Evolutionary conservation across 768 basidiomycete species (phyloP).

Genomic region (Boletus eberwhitei): DNA sequence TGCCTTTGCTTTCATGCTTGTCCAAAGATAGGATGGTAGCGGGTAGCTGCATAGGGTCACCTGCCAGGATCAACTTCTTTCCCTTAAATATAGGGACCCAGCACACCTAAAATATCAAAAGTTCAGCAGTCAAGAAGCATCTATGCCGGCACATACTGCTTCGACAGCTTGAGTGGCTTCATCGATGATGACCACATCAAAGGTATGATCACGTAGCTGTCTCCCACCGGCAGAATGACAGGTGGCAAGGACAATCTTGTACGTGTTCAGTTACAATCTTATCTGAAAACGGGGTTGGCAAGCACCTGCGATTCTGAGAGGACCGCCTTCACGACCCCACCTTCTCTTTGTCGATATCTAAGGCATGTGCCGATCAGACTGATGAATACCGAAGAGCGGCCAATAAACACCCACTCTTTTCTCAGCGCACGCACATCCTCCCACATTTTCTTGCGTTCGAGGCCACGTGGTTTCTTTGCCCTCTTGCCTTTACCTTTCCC

Average conservation of each 20-base stretch:
- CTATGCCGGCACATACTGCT: slow-evolving; percentile 53
- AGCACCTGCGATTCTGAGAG: slow-evolving; percentile 72
- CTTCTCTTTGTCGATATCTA: slow-evolving; percentile 88
- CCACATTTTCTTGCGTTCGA: slow-evolving; percentile 82
- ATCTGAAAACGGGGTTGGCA: neutral
- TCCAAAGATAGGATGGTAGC: slow-evolving; percentile 82
- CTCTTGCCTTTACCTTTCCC: slow-evolving; percentile 75
- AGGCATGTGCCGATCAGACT: neutral
- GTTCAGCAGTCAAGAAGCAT: neutral
- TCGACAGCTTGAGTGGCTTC: slow-evolving; percentile 98
- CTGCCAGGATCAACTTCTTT: slow-evolving; percentile 85
- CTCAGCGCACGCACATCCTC: slow-evolving; percentile 80
- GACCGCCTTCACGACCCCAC: slow-evolving; percentile 77
- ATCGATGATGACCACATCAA: slow-evolving; percentile 95
- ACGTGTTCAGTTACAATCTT: neutral
- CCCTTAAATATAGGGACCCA: slow-evolving; percentile 96
- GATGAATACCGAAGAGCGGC: neutral
- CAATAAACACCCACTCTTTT: slow-evolving; percentile 66
- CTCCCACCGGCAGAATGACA: slow-evolving; percentile 91
- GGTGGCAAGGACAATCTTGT: slow-evolving; percentile 82
- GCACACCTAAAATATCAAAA: slow-evolving; percentile 39
- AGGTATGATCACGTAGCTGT: slow-evolving; percentile 70
- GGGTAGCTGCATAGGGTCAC: slow-evolving; percentile 94
- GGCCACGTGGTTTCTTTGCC: slow-evolving; percentile 64
- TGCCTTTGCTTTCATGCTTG: slow-evolving; percentile 35